Percentiles rank a stretch among this genome's conserved stretches.
These are phyloP conservation scores for Trichoderma brevicompactum DNA, from an alignment of 2,329 filamentous ascomycete species.

Conservation along the genomic window DNA sequence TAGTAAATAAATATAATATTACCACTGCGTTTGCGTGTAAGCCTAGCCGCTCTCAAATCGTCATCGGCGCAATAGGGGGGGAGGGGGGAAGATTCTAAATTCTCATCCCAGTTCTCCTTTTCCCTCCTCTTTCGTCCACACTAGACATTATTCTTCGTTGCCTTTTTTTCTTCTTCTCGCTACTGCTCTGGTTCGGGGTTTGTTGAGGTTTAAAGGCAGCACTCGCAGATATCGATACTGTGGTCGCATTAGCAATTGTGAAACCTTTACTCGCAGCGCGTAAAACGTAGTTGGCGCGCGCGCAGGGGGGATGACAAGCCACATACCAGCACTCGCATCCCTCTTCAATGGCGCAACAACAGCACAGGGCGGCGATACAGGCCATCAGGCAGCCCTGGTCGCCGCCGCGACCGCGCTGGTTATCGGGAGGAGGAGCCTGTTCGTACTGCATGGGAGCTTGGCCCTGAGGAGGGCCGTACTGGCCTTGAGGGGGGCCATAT, in stretches of 20 bases:
- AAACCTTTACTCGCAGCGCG: not conserved
- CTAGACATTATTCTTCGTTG: not conserved
- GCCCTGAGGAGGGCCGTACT: slow-evolving; percentile 40
- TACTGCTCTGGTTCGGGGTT: not conserved
- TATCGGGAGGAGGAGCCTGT: slow-evolving; percentile 41
- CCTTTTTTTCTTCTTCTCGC: no score
- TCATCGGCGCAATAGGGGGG: not conserved
- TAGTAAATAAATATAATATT: not conserved
- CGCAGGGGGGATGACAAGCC: no score
- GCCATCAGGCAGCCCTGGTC: slow-evolving; percentile 51
- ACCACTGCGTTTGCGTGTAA: not conserved
- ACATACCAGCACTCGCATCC: slow-evolving; percentile 56
- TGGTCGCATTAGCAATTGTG: not conserved
- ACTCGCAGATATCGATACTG: slow-evolving; percentile 50
- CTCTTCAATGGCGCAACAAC: slow-evolving; percentile 56
- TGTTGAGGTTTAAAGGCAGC: slow-evolving; percentile 40
- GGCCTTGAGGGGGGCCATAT: slow-evolving; percentile 43
- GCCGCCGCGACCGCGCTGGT: slow-evolving; percentile 40
- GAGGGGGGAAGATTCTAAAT: no score
- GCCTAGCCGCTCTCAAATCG: not conserved
- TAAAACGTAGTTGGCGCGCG: not conserved
- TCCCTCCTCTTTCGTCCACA: not conserved
- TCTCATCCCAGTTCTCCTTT: not conserved
- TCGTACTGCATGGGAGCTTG: slow-evolving; percentile 52
- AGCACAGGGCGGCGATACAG: slow-evolving; percentile 55